Percentiles rank a stretch among this genome's conserved stretches.
Conservation (phyloP, 148 eudicot species). For the Rhododendron molle region DNA sequence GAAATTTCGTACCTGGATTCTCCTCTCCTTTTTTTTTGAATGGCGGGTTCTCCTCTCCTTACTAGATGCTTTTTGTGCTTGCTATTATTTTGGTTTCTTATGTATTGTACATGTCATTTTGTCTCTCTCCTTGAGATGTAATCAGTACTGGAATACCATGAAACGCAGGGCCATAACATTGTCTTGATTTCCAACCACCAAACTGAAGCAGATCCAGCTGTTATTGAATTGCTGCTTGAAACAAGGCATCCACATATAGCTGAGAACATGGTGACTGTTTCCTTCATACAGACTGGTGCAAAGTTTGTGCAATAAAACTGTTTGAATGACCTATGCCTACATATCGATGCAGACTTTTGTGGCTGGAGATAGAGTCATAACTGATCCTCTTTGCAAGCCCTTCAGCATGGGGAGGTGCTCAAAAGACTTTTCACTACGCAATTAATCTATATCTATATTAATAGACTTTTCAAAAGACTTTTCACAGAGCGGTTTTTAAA, state of each 20-base stretch:
- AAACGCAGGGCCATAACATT: constrained; percentile 82
- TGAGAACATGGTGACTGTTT: constrained; percentile 60
- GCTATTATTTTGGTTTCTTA: background rate
- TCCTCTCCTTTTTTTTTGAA: background rate
- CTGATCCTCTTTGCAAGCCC: constrained; percentile 98
- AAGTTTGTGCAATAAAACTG: background rate
- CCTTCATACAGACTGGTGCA: constrained; percentile 8
- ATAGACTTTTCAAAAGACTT: no score
- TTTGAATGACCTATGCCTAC: constrained; percentile 8
- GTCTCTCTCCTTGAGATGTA: constrained; percentile 1
- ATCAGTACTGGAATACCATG: background rate
- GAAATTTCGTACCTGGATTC: background rate
- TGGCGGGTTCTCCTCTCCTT: background rate
- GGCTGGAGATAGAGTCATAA: constrained; percentile 95
- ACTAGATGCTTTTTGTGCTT: background rate
- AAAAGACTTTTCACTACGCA: constrained; percentile 4
- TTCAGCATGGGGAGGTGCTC: constrained; percentile 99
- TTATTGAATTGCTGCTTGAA: constrained; percentile 83
- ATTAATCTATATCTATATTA: background rate
- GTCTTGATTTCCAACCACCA: constrained; percentile 98
- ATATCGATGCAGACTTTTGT: constrained; percentile 61
- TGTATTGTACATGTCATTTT: background rate
- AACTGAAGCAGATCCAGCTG: constrained; percentile 97
- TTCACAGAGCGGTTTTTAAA: no score
- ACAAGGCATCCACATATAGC: constrained; percentile 57